A percentile compares a stretch with the other conserved stretches of the same genome.
phyloP scores from a whole-genome alignment of 768 basidiomycete genomes.

The Antrodiella citrinella region DNA sequence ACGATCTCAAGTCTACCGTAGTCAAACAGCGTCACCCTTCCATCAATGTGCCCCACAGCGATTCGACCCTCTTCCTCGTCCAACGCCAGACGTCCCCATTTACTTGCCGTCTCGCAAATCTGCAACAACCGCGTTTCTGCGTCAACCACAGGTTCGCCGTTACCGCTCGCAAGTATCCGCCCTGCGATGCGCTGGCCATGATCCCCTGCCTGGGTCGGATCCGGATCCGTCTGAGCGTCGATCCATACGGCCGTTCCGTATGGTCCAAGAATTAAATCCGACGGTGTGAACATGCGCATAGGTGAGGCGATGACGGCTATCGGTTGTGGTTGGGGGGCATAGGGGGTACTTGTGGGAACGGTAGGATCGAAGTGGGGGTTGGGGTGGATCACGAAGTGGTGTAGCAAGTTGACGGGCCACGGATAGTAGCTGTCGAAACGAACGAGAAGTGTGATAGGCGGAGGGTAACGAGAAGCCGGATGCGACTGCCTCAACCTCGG shows the following conservation, averaged over 20 bases:
- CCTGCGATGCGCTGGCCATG: constrained; percentile 56
- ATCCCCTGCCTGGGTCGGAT: constrained; percentile 21
- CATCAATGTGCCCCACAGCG: constrained; percentile 29
- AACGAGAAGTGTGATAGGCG: constrained; percentile 42
- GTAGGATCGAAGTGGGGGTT: constrained; percentile 21
- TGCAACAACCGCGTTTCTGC: constrained; percentile 36
- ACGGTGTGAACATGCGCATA: constrained; percentile 46
- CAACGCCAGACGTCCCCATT: constrained; percentile 38
- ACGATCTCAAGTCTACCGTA: constrained; percentile 23
- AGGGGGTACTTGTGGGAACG: constrained; percentile 3
- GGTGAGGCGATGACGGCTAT: constrained; percentile 22
- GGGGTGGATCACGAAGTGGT: constrained; percentile 46
- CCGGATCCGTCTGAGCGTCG: constrained; percentile 47
- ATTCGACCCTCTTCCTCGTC: constrained; percentile 30
- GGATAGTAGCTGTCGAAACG: constrained; percentile 55
- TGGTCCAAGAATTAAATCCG: constrained; percentile 44
- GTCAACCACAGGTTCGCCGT: constrained; percentile 19
- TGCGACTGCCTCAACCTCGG: background rate
- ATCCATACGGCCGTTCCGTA: constrained; percentile 62
- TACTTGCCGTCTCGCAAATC: constrained; percentile 35
- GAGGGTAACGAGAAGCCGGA: background rate
- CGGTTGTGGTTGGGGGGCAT: constrained; percentile 9
- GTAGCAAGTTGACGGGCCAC: constrained; percentile 65
- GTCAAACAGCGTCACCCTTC: constrained; percentile 42
- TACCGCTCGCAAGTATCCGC: constrained; percentile 15